Conservation (phyloP, 2,329 filamentous ascomycete genomes). For the Clonostachys solani region DNA sequence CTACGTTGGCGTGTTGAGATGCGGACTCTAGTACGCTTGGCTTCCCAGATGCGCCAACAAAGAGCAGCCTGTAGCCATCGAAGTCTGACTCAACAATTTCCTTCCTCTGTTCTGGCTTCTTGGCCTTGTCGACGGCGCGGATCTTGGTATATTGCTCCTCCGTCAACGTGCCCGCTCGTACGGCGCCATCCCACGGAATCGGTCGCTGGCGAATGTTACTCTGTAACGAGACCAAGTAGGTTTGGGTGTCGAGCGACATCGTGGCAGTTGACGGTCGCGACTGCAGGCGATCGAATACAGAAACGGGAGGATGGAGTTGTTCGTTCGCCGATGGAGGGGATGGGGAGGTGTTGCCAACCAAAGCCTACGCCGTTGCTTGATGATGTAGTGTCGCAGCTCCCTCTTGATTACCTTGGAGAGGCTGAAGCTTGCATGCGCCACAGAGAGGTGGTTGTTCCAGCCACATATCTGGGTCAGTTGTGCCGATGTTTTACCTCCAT, state of each 20-base stretch:
- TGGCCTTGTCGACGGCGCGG: conserved; percentile 92
- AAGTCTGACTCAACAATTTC: conserved; percentile 78
- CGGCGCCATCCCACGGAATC: conserved; percentile 96
- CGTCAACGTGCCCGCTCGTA: conserved; percentile 87
- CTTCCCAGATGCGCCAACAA: conserved; percentile 71
- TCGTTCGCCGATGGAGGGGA: background rate
- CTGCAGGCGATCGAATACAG: conserved; percentile 2
- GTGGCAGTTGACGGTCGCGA: conserved; percentile 6
- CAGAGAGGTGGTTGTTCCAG: no score
- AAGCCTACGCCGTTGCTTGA: no score
- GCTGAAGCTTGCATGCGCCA: no score
- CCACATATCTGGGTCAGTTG: no score
- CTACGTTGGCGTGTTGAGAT: conserved; percentile 80
- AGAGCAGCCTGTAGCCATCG: conserved; percentile 73
- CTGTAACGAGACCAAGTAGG: conserved; percentile 80
- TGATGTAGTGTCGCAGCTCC: no score
- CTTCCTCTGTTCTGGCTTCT: conserved; percentile 77
- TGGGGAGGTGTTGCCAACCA: background rate
- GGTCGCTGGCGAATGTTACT: conserved; percentile 95
- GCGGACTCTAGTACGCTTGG: conserved; percentile 77
- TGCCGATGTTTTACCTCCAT: no score
- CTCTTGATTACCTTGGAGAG: no score
- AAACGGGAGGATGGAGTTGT: background rate
- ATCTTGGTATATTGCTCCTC: conserved; percentile 94
- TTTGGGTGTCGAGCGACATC: conserved; percentile 91